Evolutionary conservation across 192 early-diverging fungal genomes (phyloP).

Genomic region (Backusella luteola): DNA sequence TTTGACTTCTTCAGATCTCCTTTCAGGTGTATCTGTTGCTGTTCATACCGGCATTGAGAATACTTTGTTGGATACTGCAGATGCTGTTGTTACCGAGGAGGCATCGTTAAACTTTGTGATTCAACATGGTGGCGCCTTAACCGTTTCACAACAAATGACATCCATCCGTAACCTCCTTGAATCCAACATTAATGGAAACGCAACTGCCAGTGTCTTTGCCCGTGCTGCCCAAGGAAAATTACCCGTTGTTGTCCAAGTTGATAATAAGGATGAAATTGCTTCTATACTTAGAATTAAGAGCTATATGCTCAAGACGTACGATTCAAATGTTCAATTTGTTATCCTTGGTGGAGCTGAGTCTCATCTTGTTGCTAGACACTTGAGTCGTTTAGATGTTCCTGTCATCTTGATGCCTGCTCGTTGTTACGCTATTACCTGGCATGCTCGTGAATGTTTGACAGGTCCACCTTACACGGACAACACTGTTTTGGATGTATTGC

Average conservation of each 20-base stretch:
- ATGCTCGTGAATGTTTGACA: slow-evolving; percentile 56
- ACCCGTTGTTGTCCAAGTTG: slow-evolving; percentile 47
- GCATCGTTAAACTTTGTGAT: slow-evolving; percentile 60
- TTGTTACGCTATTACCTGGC: slow-evolving; percentile 61
- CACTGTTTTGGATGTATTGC: slow-evolving; percentile 54
- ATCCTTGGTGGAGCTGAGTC: slow-evolving; percentile 71
- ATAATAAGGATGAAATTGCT: slow-evolving; percentile 65
- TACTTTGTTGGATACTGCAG: slow-evolving; percentile 35
- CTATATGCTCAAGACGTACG: slow-evolving; percentile 16
- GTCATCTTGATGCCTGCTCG: slow-evolving; percentile 64
- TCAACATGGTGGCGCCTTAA: slow-evolving; percentile 35
- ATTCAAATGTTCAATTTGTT: slow-evolving; percentile 40
- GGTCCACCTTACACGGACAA: slow-evolving; percentile 49
- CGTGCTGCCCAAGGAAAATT: slow-evolving; percentile 47
- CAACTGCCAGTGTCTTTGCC: slow-evolving; percentile 35
- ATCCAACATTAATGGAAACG: slow-evolving; percentile 26
- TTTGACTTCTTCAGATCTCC: slow-evolving; percentile 32
- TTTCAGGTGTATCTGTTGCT: slow-evolving; percentile 63
- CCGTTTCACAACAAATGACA: slow-evolving; percentile 54
- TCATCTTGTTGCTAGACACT: slow-evolving; percentile 57
- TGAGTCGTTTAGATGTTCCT: slow-evolving; percentile 52
- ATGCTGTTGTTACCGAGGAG: slow-evolving; percentile 51
- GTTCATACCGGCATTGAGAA: slow-evolving; percentile 61
- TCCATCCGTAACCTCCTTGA: slow-evolving; percentile 41
- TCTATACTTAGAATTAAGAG: slow-evolving; percentile 59